Evolutionary conservation across 2,329 filamentous ascomycete species (phyloP), one percentile per base, ranked within the genome.

Genomic region (Neopestalotiopsis rosae): DNA sequence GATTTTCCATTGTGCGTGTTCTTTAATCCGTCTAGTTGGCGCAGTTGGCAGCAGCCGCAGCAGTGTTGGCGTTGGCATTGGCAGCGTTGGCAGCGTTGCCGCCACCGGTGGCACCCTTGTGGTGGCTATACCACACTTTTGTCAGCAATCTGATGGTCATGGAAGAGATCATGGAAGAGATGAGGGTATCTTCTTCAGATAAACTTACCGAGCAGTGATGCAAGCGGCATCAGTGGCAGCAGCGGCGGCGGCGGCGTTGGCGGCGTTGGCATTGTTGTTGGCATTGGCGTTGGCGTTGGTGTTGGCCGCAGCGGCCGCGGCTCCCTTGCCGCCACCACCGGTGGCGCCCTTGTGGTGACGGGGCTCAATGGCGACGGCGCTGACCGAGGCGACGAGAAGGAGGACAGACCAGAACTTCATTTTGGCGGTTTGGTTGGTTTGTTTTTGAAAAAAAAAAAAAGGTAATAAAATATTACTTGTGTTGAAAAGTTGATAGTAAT

Each of bases 391-490:
- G 13, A 66, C 59, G 20, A 69, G 64, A 14, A 63, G 34, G 5
- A 69, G 49, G 32, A 67, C 34, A 13, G 65, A n/a, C 58, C 67
- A 49, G 59, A 69, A 64, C 68, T 69, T 69, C 68, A 69, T 69
- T 30, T 69, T 69, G 32, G 14, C 30, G 66, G 66, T 67, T 52
- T 52, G 14, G 17, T 17, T 52, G 45, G 45, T 52, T 14, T 45
- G 45, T 24, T 65, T 32, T 32, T 24, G 24, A 24, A 24, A 34
- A 40, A 38, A 57, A n/a, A n/a, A n/a, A 12, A 40, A 38, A 57
- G 10, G 13, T 59, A 28, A 59, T 24, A 59, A 30, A 59, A 13
- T 59, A n/a, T 56, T 56, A 24, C 30, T 20, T 66, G 20, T 66
- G 13, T n/a, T 34, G 17, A 20, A 34, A 20, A 45, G 28, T 49